Conservation (phyloP, 176 grass and related monocot genomes). For the Ensete glaucum region DNA sequence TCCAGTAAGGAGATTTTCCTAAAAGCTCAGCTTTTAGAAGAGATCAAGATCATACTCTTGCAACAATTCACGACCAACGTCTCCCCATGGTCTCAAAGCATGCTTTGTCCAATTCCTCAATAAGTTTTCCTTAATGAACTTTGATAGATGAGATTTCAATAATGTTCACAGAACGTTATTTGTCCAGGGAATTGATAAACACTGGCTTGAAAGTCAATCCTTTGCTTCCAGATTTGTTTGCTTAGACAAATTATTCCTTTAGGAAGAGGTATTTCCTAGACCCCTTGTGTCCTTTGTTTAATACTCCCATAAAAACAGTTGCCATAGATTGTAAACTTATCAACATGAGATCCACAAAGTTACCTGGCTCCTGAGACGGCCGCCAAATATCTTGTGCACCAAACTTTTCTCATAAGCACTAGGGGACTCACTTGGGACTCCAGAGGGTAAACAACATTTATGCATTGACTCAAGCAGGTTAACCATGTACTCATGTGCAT, state of each 20-base stretch:
- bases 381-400: conserved; percentile 97
- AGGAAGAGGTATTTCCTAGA: background rate
- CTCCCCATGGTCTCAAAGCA: background rate
- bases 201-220: background rate
- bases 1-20: background rate
- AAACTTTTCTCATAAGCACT: conserved; percentile 94
- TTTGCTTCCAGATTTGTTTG: background rate
- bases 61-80: background rate
- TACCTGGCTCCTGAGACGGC: conserved; percentile 73
- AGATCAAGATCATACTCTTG: background rate
- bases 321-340: background rate
- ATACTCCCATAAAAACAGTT: background rate
- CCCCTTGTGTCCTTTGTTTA: background rate
- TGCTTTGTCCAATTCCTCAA: background rate
- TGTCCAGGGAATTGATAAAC: background rate
- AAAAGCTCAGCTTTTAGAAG: too few species aligned
- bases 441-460: conserved; percentile 92
- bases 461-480: conserved; percentile 98
- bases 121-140: background rate
- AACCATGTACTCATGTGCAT: conserved; percentile 98
- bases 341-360: conserved; percentile 11
- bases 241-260: background rate
- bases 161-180: background rate
- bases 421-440: conserved; percentile 66
- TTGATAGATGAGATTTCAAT: background rate